Base-by-base conservation (phyloP, 306 rosid genomes). In the Lathyrus tuberosus region DNA sequence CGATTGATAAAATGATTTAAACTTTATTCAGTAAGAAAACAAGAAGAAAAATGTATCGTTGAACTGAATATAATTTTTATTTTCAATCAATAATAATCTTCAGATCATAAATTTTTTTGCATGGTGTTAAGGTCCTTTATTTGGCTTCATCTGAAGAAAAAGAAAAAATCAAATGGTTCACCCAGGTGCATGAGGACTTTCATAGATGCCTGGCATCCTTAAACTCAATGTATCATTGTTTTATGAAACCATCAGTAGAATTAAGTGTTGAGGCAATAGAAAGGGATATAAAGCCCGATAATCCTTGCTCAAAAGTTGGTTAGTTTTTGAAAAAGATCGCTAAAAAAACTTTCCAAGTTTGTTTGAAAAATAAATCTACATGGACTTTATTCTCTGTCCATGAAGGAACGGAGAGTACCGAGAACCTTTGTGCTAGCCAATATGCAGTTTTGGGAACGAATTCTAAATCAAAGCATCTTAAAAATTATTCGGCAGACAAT, bases 71-170 rank as follows among this genome's bases (percentile, higher is more conserved):
- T 20, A 20, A 20, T 20, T 20, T 20, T 20, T n/a, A n/a, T n/a
- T n/a, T n/a, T n/a, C n/a, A n/a, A n/a, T n/a, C n/a, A n/a, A n/a
- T n/a, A n/a, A n/a, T n/a, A n/a, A n/a, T n/a, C n/a, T n/a, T n/a
- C n/a, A n/a, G n/a, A n/a, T n/a, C n/a, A n/a, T n/a, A n/a, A n/a
- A n/a, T n/a, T n/a, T n/a, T n/a, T n/a, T n/a, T n/a, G 84, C 97
- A 42, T 94, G 98, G 98, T 94, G 97, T 85, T n/a, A 94, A 85
- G 79, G 96, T 96, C 73, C 98, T 94, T 69, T 87, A 87, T 75
- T 76, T 88, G 76, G 96, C 90, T 61, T 84, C 98, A 15, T 84
- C 85, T 64, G 89, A 78, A 28, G 80, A 76, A 66, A 73, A 78
- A 51, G 87, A 84, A 65, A 90, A 76, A 79, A 44, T 83, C 46